A percentile compares a stretch with the other conserved stretches of the same genome.
Conservation (phyloP, 2,329 filamentous ascomycete species). For the Aspergillus spinulosporus region DNA sequence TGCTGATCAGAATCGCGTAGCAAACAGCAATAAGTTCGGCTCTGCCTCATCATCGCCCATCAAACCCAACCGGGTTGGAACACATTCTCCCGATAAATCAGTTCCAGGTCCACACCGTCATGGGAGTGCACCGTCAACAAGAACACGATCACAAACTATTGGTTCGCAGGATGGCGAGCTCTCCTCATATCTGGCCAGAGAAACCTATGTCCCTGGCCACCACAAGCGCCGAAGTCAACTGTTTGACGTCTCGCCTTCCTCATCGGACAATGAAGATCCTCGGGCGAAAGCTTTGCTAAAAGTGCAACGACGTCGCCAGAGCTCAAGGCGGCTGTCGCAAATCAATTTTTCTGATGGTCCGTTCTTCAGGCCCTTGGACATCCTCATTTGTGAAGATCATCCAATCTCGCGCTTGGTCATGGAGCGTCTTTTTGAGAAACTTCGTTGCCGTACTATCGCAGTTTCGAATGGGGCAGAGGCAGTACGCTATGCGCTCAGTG, state of each 20-base stretch:
- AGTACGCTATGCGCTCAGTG: conserved; percentile 88
- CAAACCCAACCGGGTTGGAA: conserved; percentile 44
- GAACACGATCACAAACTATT: conserved; percentile 85
- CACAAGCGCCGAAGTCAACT: conserved; percentile 91
- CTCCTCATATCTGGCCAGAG: conserved; percentile 61
- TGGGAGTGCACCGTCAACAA: conserved; percentile 63
- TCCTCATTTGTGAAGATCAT: conserved; percentile 96
- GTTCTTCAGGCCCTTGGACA: conserved; percentile 84
- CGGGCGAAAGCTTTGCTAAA: conserved; percentile 87
- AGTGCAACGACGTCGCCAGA: conserved; percentile 91
- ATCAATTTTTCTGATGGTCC: conserved; percentile 83
- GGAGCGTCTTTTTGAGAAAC: conserved; percentile 94
- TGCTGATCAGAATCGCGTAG: conserved; percentile 68
- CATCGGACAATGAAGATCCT: conserved; percentile 94
- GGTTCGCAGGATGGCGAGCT: conserved; percentile 82
- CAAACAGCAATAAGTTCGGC: conserved; percentile 54
- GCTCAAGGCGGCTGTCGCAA: conserved; percentile 88
- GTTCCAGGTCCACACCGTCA: conserved; percentile 60
- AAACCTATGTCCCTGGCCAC: conserved; percentile 65
- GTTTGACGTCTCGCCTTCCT: conserved; percentile 94
- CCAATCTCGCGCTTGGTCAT: conserved; percentile 97
- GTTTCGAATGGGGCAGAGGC: conserved; percentile 89
- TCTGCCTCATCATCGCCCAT: conserved; percentile 58
- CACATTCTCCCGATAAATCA: conserved; percentile 61
- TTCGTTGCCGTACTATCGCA: conserved; percentile 90